phyloP scores from a whole-genome alignment of 75 land plant genomes.

The Pinus tabuliformis region DNA sequence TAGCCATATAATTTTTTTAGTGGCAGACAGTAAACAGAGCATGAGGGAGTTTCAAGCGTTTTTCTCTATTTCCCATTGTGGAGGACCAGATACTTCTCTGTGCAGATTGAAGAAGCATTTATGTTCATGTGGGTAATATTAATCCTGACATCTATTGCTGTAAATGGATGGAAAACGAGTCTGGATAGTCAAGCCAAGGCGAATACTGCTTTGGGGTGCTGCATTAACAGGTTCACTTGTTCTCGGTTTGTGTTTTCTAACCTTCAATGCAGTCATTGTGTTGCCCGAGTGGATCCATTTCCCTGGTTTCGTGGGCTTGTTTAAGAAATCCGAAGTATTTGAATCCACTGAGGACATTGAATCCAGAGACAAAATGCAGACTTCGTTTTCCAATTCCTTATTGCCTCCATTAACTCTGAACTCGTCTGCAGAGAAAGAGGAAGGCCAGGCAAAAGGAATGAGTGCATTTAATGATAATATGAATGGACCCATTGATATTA shows the following conservation, averaged over 20 bases:
- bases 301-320: slow-evolving; percentile 2
- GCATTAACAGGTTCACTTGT: neutral
- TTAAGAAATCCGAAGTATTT: neutral
- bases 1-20: too few species aligned
- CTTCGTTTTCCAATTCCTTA: neutral
- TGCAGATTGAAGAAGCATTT: neutral
- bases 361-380: neutral
- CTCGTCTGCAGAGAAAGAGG: neutral
- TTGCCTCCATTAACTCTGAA: neutral
- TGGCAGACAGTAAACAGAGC: too few species aligned
- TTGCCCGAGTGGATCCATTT: slow-evolving; percentile 5
- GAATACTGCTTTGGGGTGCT: neutral
- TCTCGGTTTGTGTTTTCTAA: neutral
- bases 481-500: neutral
- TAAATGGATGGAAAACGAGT: neutral
- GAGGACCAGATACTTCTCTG: too few species aligned
- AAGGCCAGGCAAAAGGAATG: neutral
- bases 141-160: neutral
- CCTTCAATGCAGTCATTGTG: neutral
- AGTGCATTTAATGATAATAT: neutral
- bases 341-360: neutral
- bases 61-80: too few species aligned
- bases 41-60: too few species aligned
- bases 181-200: neutral
- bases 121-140: neutral